A percentile compares a stretch with the other conserved stretches of the same genome.
phyloP scores from a whole-genome alignment of 495 filamentous ascomycete genomes.

The Cercophora newfieldiana region DNA sequence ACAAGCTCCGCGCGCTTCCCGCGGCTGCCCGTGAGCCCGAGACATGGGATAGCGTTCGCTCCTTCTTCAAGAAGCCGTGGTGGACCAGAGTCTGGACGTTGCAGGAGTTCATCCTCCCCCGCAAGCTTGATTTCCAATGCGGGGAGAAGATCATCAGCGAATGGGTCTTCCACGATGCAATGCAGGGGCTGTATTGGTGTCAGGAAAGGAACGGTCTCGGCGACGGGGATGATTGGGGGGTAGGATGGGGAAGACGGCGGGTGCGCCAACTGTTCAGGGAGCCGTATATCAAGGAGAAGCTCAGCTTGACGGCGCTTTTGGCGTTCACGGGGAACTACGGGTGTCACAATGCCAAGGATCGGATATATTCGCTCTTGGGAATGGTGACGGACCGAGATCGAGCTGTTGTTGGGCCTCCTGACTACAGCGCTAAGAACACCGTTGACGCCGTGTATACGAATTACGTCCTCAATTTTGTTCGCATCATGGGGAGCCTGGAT shows the following conservation, averaged over 20 bases:
- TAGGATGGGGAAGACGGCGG: slow-evolving; percentile 10
- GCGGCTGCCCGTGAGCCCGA: slow-evolving; percentile 9
- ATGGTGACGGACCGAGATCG: slow-evolving; percentile 1
- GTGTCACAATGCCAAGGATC: slow-evolving; percentile 8
- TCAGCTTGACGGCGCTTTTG: slow-evolving; percentile 6
- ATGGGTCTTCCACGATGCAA: not conserved
- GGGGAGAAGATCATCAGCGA: not conserved
- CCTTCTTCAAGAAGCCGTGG: slow-evolving; percentile 9
- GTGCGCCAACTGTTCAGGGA: not conserved
- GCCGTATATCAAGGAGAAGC: not conserved
- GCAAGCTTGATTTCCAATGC: not conserved
- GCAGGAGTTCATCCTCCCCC: slow-evolving; percentile 12
- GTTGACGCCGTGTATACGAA: slow-evolving; percentile 9
- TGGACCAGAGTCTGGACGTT: slow-evolving; percentile 15
- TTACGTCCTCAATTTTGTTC: slow-evolving; percentile 5
- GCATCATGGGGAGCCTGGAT: not conserved
- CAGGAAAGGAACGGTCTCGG: not conserved
- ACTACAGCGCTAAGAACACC: slow-evolving; percentile 7
- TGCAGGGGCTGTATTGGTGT: slow-evolving; percentile 12
- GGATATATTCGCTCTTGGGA: slow-evolving; percentile 15
- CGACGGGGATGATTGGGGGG: not conserved
- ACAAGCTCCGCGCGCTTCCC: slow-evolving; percentile 2
- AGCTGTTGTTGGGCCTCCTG: not conserved
- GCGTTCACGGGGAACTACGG: slow-evolving; percentile 13
- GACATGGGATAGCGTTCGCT: slow-evolving; percentile 17